phyloP scores from a whole-genome alignment of 1,284 basidiomycete genomes.

The Ustilago trichophora region DNA sequence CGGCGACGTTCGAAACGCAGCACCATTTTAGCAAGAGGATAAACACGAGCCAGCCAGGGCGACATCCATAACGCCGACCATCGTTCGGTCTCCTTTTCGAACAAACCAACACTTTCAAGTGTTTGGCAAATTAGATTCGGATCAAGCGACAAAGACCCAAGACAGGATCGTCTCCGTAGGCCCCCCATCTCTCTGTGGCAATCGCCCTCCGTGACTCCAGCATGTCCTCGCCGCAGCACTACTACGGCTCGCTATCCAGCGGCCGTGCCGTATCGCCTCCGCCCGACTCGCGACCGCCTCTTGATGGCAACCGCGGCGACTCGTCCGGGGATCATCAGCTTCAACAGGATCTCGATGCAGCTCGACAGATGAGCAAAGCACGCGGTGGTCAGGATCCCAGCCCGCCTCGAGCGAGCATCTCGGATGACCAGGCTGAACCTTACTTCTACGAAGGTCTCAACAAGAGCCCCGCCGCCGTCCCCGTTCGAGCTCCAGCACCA shows the following conservation, averaged over 20 bases:
- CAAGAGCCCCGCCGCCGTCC: constrained; percentile 27
- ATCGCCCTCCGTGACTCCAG: too few relatives aligned
- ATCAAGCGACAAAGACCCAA: too few relatives aligned
- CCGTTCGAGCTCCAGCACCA: constrained; percentile 24
- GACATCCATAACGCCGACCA: too few relatives aligned
- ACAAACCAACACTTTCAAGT: too few relatives aligned
- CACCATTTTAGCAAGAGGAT: too few relatives aligned
- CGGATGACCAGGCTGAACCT: constrained; percentile 37
- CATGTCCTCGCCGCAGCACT: constrained; percentile 42
- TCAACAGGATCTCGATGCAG: constrained; percentile 63
- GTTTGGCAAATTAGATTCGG: too few relatives aligned
- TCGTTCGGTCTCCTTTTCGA: too few relatives aligned
- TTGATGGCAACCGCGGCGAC: constrained; percentile 9
- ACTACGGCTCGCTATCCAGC: constrained; percentile 35
- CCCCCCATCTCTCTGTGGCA: too few relatives aligned
- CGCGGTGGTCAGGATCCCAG: constrained; percentile 35
- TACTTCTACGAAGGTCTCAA: constrained; percentile 42
- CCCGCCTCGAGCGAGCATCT: constrained; percentile 33
- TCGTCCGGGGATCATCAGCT: constrained; percentile 51
- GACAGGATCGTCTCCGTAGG: too few relatives aligned
- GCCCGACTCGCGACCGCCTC: constrained; percentile 5
- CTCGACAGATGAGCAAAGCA: constrained; percentile 63
- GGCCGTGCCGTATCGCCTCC: constrained; percentile 38
- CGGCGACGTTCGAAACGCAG: too few relatives aligned
- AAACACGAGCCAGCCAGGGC: too few relatives aligned